Evolutionary conservation across 2,329 filamentous ascomycete species (phyloP).

Genomic region (Beauveria bassiana): DNA sequence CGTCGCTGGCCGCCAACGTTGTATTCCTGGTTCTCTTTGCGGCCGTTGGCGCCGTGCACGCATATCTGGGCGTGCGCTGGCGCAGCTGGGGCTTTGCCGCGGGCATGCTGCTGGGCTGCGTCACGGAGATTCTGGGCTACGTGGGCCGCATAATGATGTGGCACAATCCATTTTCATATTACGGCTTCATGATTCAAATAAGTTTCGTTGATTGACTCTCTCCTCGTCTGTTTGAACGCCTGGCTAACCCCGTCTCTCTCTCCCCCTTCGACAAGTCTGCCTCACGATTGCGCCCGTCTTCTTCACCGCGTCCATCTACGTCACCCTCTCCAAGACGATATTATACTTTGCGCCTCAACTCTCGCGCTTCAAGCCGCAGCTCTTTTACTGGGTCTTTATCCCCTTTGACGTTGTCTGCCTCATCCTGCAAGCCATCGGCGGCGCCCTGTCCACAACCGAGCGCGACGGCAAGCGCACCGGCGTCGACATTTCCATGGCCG

Average conservation of each 20-base stretch:
- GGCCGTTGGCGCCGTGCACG: conserved; percentile 32
- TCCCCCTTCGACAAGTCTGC: conserved; percentile 35
- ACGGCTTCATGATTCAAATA: conserved; percentile 59
- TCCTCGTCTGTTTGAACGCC: background rate
- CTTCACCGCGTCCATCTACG: conserved; percentile 57
- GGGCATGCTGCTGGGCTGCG: conserved; percentile 48
- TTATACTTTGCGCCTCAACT: conserved; percentile 31
- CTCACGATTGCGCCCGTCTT: conserved; percentile 43
- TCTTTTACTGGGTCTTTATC: conserved; percentile 43
- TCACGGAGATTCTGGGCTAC: conserved; percentile 55
- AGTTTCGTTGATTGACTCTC: conserved; percentile 29
- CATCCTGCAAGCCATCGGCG: conserved; percentile 48
- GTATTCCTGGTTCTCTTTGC: conserved; percentile 43
- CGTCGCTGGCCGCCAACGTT: conserved; percentile 45
- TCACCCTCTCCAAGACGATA: conserved; percentile 44
- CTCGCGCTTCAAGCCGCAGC: conserved; percentile 35
- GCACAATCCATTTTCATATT: conserved; percentile 49
- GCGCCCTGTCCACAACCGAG: conserved; percentile 38
- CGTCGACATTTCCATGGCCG: conserved; percentile 36
- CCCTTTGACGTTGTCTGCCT: conserved; percentile 50
- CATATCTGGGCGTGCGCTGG: conserved; percentile 38
- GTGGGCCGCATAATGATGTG: conserved; percentile 49
- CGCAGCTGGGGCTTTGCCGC: conserved; percentile 40
- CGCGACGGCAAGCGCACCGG: conserved; percentile 31
- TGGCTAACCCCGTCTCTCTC: background rate